Base-by-base conservation (phyloP, 78 protist species). In the Reticulomyxa filosa region DNA sequence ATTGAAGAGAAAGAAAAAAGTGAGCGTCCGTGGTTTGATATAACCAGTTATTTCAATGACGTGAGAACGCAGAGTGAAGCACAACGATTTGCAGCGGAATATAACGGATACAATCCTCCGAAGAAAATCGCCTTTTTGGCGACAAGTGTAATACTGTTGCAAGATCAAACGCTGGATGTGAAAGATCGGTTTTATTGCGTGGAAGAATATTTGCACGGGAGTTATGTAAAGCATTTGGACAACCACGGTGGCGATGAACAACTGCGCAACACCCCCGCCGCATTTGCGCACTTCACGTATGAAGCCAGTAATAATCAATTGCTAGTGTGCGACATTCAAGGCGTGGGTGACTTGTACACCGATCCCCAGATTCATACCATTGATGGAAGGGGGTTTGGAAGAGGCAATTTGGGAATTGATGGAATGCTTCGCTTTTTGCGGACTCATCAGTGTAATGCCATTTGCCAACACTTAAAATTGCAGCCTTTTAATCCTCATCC, bases 281-380 rank as follows among this genome's bases (percentile, higher is more conserved):
- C 67, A 17, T 57, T 69, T 57, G 35, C 69, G 6, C 74, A 69
- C 62, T 56, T 69, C 55, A 17, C 67, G 36, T 65, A 17, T 23
- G 48, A 65, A 4, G 55, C 70, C 20, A 23, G 22, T 17, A 29
- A 11, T n/a, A n/a, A 57, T 8, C 7, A 4, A 10, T 11, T 83
- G 53, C 59, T 86, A 6, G 78, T 86, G 0, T 72, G 73, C 64
- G 92, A 86, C 80, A 80, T 86, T 33, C 92, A 86, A 55, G 92
- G 92, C 11, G 88, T 81, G 10, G 88, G 63, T 2, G 88, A 86
- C 66, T 52, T 76, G 25, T 86, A 83, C 46, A 86, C 92, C 27
- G 88, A 86, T n/a, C 88, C 88, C 10, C 92, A 86, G 57, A 72
- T 83, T 27, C 92, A 83, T 37, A 67, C 84, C 3, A 25, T 25